Base-by-base conservation (phyloP, 352 stramenopile species). In the Pseudoperonospora humuli region DNA sequence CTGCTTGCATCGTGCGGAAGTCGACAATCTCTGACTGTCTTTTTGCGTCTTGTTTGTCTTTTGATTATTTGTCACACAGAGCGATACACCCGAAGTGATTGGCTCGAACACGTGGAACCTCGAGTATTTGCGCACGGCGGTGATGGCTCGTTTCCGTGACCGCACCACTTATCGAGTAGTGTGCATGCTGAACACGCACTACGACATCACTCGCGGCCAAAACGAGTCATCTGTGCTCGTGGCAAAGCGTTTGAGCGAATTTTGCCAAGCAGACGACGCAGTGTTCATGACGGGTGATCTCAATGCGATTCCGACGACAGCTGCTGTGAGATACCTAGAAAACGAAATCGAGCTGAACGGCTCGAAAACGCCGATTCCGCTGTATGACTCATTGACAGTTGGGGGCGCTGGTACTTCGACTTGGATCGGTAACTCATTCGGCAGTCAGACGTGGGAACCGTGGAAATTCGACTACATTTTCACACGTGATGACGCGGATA, bases 101-200 rank as follows among this genome's bases (percentile, higher is more conserved):
- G 45, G 45, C 2, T 75, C 68, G 10, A 86, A 86, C 57, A 66
- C 57, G n/a, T 86, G 74, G 70, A 54, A 67, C 26, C 52, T 84
- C 23, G 49, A 79, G 56, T 86, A 86, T 21, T 28, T 78, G 7
- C 70, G 70, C 20, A 57, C 66, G 0, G 68, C 61, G 7, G 67
- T 80, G 36, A 55, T 82, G n/a, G 70, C 54, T 28, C 68, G 68
- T 18, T 74, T 84, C 20, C 51, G 45, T 5, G 48, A 70, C 34
- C 54, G 46, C 11, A 18, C 17, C 2, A 53, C 36, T 3, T 35
- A 27, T 0, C 38, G 57, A 19, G 58, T 50, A 0, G 50, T 82
- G 25, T 84, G 68, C 52, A 75, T n/a, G 82, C 61, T 86, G 21
- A 84, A 86, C 59, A 86, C 70, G 6, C 74, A 82, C 53, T 86